Evolutionary conservation across 2,329 filamentous ascomycete species (phyloP).

Genomic region (Neofusicoccum laricinum): DNA sequence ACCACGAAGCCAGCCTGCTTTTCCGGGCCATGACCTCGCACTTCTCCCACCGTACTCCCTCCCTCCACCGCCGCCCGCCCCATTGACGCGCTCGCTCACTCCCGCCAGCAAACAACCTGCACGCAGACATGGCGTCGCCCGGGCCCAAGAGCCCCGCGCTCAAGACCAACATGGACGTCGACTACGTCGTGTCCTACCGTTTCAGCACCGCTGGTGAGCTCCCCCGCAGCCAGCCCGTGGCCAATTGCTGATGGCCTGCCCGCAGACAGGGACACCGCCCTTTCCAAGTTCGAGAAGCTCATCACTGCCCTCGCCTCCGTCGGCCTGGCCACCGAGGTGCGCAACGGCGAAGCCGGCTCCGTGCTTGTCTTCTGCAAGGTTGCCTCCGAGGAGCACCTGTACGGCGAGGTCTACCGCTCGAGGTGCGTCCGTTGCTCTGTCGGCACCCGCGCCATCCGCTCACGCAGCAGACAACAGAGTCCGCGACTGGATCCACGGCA

Average conservation of each 20-base stretch:
- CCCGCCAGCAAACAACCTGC: conserved; percentile 11
- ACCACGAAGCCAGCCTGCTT: conserved; percentile 12
- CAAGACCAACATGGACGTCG: conserved; percentile 66
- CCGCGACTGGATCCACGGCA: conserved; percentile 90
- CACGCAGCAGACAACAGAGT: conserved; percentile 52
- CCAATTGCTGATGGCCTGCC: conserved; percentile 17
- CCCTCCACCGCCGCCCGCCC: background rate
- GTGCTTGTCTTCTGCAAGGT: conserved; percentile 82
- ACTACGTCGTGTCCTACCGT: conserved; percentile 83
- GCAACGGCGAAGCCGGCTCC: conserved; percentile 70
- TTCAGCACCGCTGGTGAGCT: conserved; percentile 63
- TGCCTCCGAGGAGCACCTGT: conserved; percentile 70
- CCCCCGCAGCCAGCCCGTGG: background rate
- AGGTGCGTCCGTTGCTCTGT: conserved; percentile 45
- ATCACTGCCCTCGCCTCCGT: conserved; percentile 71
- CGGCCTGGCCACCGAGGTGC: conserved; percentile 85
- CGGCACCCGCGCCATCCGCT: background rate
- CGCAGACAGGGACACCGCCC: conserved; percentile 65
- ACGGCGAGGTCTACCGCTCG: conserved; percentile 78
- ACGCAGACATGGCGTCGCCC: conserved; percentile 16
- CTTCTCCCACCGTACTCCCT: conserved; percentile 8
- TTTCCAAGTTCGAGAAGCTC: conserved; percentile 73
- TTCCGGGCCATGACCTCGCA: conserved; percentile 14
- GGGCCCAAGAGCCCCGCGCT: conserved; percentile 34
- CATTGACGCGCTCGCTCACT: background rate